Evolutionary conservation across 225 moss, liverwort and hornwort species (phyloP).

Genomic region (Straminergon stramineum): DNA sequence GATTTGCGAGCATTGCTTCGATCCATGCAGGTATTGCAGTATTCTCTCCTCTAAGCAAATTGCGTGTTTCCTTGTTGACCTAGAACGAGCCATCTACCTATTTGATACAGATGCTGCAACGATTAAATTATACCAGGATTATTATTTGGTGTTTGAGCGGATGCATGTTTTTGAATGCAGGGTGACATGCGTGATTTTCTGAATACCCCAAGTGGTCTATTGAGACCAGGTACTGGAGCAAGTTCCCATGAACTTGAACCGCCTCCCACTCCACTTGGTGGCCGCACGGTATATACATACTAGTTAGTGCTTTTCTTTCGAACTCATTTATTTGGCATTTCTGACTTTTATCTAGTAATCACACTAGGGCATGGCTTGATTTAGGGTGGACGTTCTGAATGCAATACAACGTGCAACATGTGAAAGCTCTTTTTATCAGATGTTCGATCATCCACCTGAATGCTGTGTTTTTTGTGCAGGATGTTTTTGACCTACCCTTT

Average conservation of each 20-base stretch:
- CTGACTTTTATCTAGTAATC: neutral
- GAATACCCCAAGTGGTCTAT: constrained; percentile 67
- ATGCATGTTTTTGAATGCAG: constrained; percentile 24
- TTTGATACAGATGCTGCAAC: neutral
- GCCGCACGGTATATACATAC: constrained; percentile 46
- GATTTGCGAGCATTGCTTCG: constrained; percentile 91
- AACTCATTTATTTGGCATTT: neutral
- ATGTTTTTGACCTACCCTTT: constrained; percentile 93
- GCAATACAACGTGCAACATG: neutral
- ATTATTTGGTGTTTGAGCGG: neutral
- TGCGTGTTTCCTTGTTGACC: neutral
- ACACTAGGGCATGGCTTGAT: neutral
- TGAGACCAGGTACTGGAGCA: constrained; percentile 51
- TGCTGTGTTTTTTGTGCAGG: constrained; percentile 35
- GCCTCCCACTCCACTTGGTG: constrained; percentile 63
- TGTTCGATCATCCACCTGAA: neutral
- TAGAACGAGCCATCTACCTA: neutral
- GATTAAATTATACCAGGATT: neutral
- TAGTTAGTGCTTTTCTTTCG: neutral
- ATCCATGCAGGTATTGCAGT: constrained; percentile 74
- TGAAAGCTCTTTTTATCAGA: neutral
- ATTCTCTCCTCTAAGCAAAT: neutral
- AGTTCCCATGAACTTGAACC: constrained; percentile 63
- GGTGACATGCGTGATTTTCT: constrained; percentile 96
- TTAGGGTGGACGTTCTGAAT: neutral